Evolutionary conservation across 805 yeast genomes (phyloP).

Genomic region (Vanderwaltozyma verrucispora): DNA sequence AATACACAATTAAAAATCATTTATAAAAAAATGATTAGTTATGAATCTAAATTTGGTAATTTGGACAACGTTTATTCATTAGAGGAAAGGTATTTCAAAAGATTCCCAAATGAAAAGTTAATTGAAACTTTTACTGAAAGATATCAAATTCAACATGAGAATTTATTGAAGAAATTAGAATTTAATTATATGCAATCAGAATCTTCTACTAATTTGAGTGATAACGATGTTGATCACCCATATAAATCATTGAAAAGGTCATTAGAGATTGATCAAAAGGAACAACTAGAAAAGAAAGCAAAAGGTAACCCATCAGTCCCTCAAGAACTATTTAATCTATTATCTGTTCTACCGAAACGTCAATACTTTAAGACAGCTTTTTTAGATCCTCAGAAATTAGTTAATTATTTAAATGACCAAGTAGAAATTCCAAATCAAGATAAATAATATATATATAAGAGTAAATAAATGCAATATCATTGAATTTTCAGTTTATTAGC

Average conservation of each 20-base stretch:
- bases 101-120: slow-evolving; percentile 50
- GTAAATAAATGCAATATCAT: not conserved
- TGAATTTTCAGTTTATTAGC: too few species aligned
- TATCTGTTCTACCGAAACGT: slow-evolving; percentile 25
- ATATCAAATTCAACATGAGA: slow-evolving; percentile 27
- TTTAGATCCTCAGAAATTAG: slow-evolving; percentile 22
- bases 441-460: not conserved
- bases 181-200: slow-evolving; percentile 27
- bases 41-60: slow-evolving; percentile 64
- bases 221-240: not conserved
- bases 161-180: slow-evolving; percentile 24
- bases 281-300: slow-evolving; percentile 6
- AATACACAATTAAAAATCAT: slow-evolving; percentile 34
- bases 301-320: slow-evolving; percentile 13
- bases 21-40: slow-evolving; percentile 49
- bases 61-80: slow-evolving; percentile 54
- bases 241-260: slow-evolving; percentile 1
- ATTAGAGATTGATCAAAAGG: not conserved
- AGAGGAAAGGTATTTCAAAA: slow-evolving; percentile 53
- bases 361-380: slow-evolving; percentile 26
- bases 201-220: not conserved
- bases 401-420: slow-evolving; percentile 23
- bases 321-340: slow-evolving; percentile 17
- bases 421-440: slow-evolving; percentile 17
- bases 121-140: slow-evolving; percentile 31